Evolutionary conservation across 306 rosid species (phyloP), one percentile per base, ranked within the genome.

Genomic region (Lablab purpureus): DNA sequence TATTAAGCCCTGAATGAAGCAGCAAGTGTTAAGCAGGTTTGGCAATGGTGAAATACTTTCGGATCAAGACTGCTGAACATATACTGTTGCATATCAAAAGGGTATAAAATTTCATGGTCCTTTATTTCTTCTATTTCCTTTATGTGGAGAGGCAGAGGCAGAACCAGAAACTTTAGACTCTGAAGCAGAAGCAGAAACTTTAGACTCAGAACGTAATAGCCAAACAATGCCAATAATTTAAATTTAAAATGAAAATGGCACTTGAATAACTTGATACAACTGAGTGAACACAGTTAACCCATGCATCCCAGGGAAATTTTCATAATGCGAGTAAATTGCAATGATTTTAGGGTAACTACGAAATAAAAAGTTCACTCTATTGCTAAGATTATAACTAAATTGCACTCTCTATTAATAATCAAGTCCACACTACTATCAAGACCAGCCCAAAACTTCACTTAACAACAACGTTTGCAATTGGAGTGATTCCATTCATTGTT

Each of bases 1-100:
- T 19, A 70, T 27, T 63, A 72, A 27, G 50, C 40, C 84, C 89
- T 85, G 89, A 78, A 85, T 40, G 28, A 82, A 62, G 54, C 75
- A 59, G 14, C 22, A 71, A 71, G 12, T 10, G 49, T 78, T 55
- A 75, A 68, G 14, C 40, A 43, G 32, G 13, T 62, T 22, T 51
- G 59, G 58, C 59, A 55, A 34, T 13, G 60, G 50, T 8, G 64
- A 60, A 7, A 59, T 8, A 60, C 4, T 37, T 49, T 41, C 4
- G 22, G 12, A 30, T 63, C 74, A 79, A 15, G 22, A 60, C 67
- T 30, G 9, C 49, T 4, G 13, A 68, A 67, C 66, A 71, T 70
- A 13, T 45, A 10, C 18, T 23, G 64, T 23, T 23, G 45, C 12
- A 65, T 36, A 78, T n/a, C 30, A 71, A 56, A 54, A 30, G 22